Conservation (phyloP, 306 rosid species). For the Fragaria ananassa region DNA sequence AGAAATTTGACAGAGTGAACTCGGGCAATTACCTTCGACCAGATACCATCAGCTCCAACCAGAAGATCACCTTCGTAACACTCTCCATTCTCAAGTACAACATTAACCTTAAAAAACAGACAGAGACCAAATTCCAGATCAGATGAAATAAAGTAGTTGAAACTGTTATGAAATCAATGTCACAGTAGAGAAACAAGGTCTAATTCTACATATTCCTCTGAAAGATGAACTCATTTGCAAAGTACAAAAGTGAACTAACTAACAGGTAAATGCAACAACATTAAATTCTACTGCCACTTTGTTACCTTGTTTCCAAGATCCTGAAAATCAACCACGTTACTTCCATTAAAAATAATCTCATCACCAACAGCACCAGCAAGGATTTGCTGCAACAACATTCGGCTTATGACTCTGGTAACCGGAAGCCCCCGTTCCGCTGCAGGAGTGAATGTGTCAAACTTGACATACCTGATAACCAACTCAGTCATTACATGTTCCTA, state of each 20-base stretch:
- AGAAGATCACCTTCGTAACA: conserved; percentile 81
- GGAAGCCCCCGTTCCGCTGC: conserved; percentile 96
- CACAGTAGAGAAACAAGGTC: background rate
- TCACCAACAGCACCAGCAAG: conserved; percentile 85
- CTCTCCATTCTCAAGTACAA: conserved; percentile 74
- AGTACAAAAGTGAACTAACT: conserved; percentile 18
- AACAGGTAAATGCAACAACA: conserved; percentile 3
- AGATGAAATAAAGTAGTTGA: background rate
- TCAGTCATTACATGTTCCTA: conserved; percentile 31
- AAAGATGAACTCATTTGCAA: background rate
- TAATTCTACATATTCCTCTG: background rate
- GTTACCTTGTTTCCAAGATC: conserved; percentile 80
- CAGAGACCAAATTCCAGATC: conserved; percentile 12
- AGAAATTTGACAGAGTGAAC: background rate
- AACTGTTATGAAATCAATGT: background rate
- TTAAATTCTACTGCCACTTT: background rate
- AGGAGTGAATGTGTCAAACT: conserved; percentile 98
- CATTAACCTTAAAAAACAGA: conserved; percentile 58
- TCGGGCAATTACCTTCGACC: conserved; percentile 72
- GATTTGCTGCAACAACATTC: conserved; percentile 86
- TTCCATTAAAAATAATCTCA: conserved; percentile 56
- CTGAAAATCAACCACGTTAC: conserved; percentile 72
- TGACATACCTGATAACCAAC: conserved; percentile 80
- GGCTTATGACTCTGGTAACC: conserved; percentile 89
- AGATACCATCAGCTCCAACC: conserved; percentile 96